phyloP scores from a whole-genome alignment of 192 early-diverging fungal genomes.

The Tieghemiomyces parasiticus region DNA sequence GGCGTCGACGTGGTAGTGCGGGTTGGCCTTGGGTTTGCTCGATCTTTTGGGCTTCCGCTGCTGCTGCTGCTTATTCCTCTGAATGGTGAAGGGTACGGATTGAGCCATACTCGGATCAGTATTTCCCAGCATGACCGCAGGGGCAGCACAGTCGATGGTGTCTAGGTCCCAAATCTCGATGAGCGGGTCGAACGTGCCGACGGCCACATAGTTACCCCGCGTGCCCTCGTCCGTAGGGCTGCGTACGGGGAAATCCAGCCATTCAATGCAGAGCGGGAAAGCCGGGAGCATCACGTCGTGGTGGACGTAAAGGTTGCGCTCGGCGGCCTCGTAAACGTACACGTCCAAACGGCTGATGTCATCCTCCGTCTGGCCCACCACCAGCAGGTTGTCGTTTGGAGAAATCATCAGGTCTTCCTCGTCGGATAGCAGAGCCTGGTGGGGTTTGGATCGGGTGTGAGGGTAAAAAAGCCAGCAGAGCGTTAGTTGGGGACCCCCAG shows the following conservation, averaged over 20 bases:
- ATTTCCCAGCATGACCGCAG: constrained; percentile 81
- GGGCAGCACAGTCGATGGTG: constrained; percentile 77
- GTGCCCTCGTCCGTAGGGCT: constrained; percentile 11
- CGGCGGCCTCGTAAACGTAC: constrained; percentile 67
- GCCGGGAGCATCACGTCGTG: constrained; percentile 96
- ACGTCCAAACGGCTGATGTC: constrained; percentile 93
- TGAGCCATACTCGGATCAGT: constrained; percentile 7
- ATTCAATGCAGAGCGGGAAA: constrained; percentile 91
- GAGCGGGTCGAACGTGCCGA: constrained; percentile 94
- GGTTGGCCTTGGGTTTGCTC: constrained; percentile 32
- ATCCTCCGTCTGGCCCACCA: constrained; percentile 94
- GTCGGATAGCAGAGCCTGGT: neutral
- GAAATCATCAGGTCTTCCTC: constrained; percentile 66
- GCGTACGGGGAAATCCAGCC: constrained; percentile 67
- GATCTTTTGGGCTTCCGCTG: constrained; percentile 5
- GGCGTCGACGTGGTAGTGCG: constrained; percentile 84
- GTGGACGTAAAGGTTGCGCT: constrained; percentile 88
- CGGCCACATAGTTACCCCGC: constrained; percentile 81
- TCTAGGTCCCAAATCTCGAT: constrained; percentile 99
- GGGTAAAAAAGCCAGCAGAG: too few species aligned
- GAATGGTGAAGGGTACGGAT: constrained; percentile 11
- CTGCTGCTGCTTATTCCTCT: constrained; percentile 14
- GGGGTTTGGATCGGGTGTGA: too few species aligned
- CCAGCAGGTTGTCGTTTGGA: constrained; percentile 66
- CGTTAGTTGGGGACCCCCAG: too few species aligned